Percentiles rank a stretch among this genome's conserved stretches.
Evolutionary conservation across 2,329 filamentous ascomycete species (phyloP).

Genomic region (Akanthomyces lecanii): DNA sequence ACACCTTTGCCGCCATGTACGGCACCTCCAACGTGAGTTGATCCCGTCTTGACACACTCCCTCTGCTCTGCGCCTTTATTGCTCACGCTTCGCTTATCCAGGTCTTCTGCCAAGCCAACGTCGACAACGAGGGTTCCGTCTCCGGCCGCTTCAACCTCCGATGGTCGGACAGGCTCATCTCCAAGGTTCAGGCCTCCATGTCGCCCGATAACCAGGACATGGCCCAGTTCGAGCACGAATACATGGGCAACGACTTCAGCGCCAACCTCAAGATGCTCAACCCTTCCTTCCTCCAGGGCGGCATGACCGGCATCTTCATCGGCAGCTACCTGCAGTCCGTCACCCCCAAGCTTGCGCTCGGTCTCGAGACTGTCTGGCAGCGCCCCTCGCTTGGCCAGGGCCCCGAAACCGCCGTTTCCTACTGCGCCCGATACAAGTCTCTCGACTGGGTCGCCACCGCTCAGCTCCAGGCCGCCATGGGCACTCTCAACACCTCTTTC

Average conservation of each 20-base stretch:
- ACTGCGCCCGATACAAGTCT: constrained; percentile 86
- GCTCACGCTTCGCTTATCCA: constrained; percentile 34
- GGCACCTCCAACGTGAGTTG: constrained; percentile 77
- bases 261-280: constrained; percentile 91
- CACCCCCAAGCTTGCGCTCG: constrained; percentile 80
- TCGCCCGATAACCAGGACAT: constrained; percentile 78
- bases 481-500: constrained; percentile 85
- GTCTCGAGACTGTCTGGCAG: constrained; percentile 92
- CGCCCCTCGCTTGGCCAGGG: constrained; percentile 76
- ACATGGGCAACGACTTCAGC: constrained; percentile 88
- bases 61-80: neutral
- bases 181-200: constrained; percentile 85
- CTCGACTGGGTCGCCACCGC: constrained; percentile 89
- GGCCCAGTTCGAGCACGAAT: constrained; percentile 93
- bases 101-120: constrained; percentile 92
- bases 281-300: constrained; percentile 88
- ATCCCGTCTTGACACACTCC: neutral
- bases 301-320: constrained; percentile 90
- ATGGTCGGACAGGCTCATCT: constrained; percentile 74
- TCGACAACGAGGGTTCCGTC: constrained; percentile 88
- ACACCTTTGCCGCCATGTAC: constrained; percentile 91
- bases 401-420: constrained; percentile 87
- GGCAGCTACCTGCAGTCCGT: constrained; percentile 93
- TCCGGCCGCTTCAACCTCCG: constrained; percentile 90
- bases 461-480: constrained; percentile 77